Base-by-base conservation (phyloP, 2,329 filamentous ascomycete genomes). In the Arachnopeziza araneosa region DNA sequence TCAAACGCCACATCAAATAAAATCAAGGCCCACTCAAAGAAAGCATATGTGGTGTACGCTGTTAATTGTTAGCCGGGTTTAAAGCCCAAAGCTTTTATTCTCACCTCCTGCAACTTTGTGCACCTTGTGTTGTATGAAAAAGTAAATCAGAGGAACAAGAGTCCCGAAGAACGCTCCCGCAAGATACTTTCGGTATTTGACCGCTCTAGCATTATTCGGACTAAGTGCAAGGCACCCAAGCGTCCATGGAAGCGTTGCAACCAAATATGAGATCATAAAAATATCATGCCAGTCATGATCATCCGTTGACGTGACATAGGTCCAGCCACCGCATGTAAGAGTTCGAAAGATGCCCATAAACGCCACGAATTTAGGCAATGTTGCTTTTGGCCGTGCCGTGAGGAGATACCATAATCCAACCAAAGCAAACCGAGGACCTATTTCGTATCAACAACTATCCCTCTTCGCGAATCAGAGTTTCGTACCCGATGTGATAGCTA, bases 271-370 rank as follows among this genome's bases (percentile, higher is more conserved):
- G 68, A 99, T 97, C 95, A 99, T 99, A 74, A 99, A 93, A 64
- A 98, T 93, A 72, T 99, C 95, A 74, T 99, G 95, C 93, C 92
- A 98, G 75, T 96, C 87, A 75, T 99, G 95, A 74, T 98, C 91
- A 73, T 99, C 95, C 51, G 95, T 99, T 63, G 95, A 98, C 24
- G 95, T 99, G 63, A 99, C 87, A 75, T 98, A 99, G 57, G 95
- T 97, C 93, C 95, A 99, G 61, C 95, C 95, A 68, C 93, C 95
- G 72, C 95, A 99, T 3, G 92, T 96, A 60, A 98, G 77, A 10
- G 93, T 97, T 69, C 95, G 86, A 71, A 98, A 88, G 56, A 97
- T 67, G 59, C 95, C 95, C 68, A 90, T 87, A 50, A 83, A 82
- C 52, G 88, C 88, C 63, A 98, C 82, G 64, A 95, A 87, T 72